Conservation (phyloP, 2,329 filamentous ascomycete species). For the Epicoccum nigrum region DNA sequence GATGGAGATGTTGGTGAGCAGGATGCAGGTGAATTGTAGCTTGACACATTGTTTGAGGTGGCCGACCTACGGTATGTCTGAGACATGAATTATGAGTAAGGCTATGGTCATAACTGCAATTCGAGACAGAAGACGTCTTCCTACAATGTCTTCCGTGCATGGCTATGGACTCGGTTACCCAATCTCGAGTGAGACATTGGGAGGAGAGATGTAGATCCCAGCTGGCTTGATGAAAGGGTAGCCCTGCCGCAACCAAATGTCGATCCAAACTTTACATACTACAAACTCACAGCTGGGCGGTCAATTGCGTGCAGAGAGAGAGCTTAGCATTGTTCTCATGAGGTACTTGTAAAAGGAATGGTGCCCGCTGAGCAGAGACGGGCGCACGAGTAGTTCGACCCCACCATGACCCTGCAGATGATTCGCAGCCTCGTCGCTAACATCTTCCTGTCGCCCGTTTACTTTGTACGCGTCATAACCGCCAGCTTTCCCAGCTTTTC, state of each 20-base stretch:
- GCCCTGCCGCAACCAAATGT: constrained; percentile 1
- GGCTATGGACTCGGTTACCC: too few relatives aligned
- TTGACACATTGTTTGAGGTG: too few relatives aligned
- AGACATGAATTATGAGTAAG: too few relatives aligned
- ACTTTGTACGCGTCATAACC: constrained; percentile 8
- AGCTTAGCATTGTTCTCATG: constrained; percentile 16
- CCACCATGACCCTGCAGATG: constrained; percentile 19
- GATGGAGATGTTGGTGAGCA: background rate
- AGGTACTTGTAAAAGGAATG: constrained; percentile 14
- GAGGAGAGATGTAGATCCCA: too few relatives aligned
- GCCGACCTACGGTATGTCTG: too few relatives aligned
- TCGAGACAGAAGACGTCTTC: too few relatives aligned
- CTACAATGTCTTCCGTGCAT: too few relatives aligned
- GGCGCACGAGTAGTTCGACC: constrained; percentile 7
- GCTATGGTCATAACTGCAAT: too few relatives aligned
- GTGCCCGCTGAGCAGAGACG: constrained; percentile 10
- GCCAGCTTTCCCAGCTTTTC: constrained; percentile 1
- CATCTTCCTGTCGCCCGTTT: constrained; percentile 6
- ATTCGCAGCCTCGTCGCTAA: constrained; percentile 16
- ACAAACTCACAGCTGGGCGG: background rate
- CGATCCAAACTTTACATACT: too few relatives aligned
- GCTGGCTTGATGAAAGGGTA: background rate
- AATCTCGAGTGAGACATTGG: too few relatives aligned
- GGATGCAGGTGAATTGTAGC: too few relatives aligned
- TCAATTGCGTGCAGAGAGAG: background rate